Base-by-base conservation (phyloP, 2,329 filamentous ascomycete genomes). In the Pseudomassariella vexata region DNA sequence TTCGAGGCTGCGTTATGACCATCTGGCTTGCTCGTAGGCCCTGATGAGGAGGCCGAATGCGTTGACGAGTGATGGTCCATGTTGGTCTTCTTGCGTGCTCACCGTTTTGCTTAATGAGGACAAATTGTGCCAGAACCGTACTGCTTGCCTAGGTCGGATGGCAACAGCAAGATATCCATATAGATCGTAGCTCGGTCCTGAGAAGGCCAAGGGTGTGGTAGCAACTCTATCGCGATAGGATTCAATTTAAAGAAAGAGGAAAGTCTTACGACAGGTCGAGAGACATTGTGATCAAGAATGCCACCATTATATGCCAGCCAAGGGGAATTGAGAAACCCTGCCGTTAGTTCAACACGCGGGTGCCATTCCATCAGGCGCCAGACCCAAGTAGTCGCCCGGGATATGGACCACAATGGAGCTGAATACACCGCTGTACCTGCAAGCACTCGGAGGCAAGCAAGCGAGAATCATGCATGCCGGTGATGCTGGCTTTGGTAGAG, bases 381-480 rank as follows among this genome's bases (percentile, higher is more conserved):
- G 24, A n/a, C n/a, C n/a, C n/a, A n/a, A n/a, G n/a, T n/a, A n/a
- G n/a, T n/a, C n/a, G n/a, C n/a, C n/a, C n/a, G n/a, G n/a, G n/a
- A n/a, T n/a, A n/a, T n/a, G n/a, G n/a, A n/a, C n/a, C n/a, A n/a
- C n/a, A n/a, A n/a, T n/a, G n/a, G n/a, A n/a, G n/a, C n/a, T 26
- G 24, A 26, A 26, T 26, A 26, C 12, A 11, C 9, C 15, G 8
- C 7, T 11, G 7, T 9, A 26, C 8, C 24, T 14, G 15, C 9
- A 14, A 9, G 8, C 7, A 8, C 12, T 26, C 18, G 30, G 24
- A 27, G 19, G 11, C 30, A 28, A 20, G 23, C 21, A 12, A 19
- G 24, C 24, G 24, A 27, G 23, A 14, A 19, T 25, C 23, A 10
- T 33, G 24, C 30, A 28, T 14, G 19, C 23, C 26, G 21, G 30